These are phyloP conservation scores for Kodamaea lidongshanica DNA, from an alignment of 805 yeast genomes.

Conservation along the genomic window DNA sequence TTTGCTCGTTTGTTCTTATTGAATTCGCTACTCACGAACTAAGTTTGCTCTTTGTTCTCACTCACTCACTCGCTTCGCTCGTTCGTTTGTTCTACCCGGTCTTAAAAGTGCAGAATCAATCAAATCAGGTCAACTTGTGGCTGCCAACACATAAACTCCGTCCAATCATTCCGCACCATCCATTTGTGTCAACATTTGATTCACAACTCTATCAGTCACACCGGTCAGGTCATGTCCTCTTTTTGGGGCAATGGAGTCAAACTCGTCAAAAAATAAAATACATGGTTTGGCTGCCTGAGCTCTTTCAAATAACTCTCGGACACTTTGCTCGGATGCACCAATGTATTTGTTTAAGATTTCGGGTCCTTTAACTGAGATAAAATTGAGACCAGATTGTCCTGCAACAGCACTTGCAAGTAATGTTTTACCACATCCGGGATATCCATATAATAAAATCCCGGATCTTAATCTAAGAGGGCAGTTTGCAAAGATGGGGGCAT, in stretches of 20 bases:
- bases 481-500: constrained; percentile 87
- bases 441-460: constrained; percentile 86
- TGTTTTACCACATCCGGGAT: constrained; percentile 98
- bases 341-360: constrained; percentile 91
- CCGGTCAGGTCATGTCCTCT: constrained; percentile 98
- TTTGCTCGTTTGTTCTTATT: no score
- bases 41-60: no score
- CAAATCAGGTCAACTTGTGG: constrained; percentile 91
- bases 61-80: no score
- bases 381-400: constrained; percentile 87
- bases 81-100: constrained; percentile 97
- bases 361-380: constrained; percentile 92
- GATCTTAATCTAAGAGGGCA: constrained; percentile 86
- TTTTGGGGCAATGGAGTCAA: constrained; percentile 95
- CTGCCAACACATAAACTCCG: constrained; percentile 94
- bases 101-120: constrained; percentile 91
- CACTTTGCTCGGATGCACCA: constrained; percentile 95
- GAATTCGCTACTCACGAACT: no score
- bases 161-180: constrained; percentile 96
- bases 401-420: constrained; percentile 90
- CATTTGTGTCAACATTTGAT: constrained; percentile 95
- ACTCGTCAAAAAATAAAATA: constrained; percentile 87
- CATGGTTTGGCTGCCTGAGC: constrained; percentile 96
- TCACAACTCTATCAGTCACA: constrained; percentile 95
- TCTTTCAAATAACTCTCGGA: constrained; percentile 85